A percentile compares a stretch with the other conserved stretches of the same genome.
Conservation (phyloP, 139 green algal species). For the Micractinium conductrix region DNA sequence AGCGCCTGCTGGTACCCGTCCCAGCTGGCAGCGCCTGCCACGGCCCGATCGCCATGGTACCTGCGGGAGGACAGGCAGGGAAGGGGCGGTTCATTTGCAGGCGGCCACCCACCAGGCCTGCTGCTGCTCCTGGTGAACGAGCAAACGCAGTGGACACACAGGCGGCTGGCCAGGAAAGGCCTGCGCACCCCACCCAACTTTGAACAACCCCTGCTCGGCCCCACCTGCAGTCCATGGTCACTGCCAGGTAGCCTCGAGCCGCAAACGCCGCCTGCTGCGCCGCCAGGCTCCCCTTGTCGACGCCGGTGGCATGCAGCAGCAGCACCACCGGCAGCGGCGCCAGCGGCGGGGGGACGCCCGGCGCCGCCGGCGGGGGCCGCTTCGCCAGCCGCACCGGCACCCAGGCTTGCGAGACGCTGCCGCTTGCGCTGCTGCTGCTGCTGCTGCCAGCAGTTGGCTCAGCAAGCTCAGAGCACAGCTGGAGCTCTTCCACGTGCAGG, state of each 20-base stretch:
- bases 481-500: constrained; percentile 40
- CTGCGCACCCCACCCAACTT: too few relatives aligned
- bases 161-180: too few relatives aligned
- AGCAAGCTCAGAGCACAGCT: constrained; percentile 14
- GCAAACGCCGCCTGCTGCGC: constrained; percentile 51
- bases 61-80: neutral
- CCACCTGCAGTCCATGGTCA: constrained; percentile 58
- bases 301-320: constrained; percentile 60
- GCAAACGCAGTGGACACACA: too few relatives aligned
- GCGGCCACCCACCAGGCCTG: too few relatives aligned
- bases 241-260: constrained; percentile 59
- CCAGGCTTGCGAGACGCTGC: constrained; percentile 50
- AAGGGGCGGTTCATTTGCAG: too few relatives aligned
- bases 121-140: neutral
- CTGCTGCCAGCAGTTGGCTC: neutral
- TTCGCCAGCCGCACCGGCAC: constrained; percentile 59
- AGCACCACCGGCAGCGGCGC: constrained; percentile 38
- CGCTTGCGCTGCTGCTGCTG: neutral
- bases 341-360: neutral
- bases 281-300: constrained; percentile 46
- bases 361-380: neutral
- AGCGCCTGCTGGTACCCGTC: constrained; percentile 63
- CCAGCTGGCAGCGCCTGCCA: neutral
- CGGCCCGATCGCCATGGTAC: constrained; percentile 59
- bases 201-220: too few relatives aligned